Percentiles rank a stretch among this genome's conserved stretches.
Evolutionary conservation across 345 rosid genomes (phyloP).

Genomic region (Gossypioides kirkii): DNA sequence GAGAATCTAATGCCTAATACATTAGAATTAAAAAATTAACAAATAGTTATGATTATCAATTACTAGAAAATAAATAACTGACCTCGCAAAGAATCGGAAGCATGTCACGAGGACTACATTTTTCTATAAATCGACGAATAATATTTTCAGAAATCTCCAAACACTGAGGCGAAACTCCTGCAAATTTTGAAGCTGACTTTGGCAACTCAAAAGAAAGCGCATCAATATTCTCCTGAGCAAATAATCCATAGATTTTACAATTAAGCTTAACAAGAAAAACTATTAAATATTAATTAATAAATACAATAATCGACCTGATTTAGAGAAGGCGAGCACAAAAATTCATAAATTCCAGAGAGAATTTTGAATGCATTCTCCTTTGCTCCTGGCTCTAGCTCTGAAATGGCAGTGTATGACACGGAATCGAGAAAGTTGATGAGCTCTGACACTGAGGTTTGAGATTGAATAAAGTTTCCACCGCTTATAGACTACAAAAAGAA

Average conservation of each 20-base stretch:
- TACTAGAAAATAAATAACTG: background rate
- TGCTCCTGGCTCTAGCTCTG: slow-evolving; percentile 27
- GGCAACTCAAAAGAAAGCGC: slow-evolving; percentile 72
- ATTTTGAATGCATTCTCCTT: slow-evolving; percentile 34
- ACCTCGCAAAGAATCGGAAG: slow-evolving; percentile 84
- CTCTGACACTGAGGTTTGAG: slow-evolving; percentile 38
- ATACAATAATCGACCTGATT: slow-evolving; percentile 42
- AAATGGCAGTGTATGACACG: slow-evolving; percentile 30
- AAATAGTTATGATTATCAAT: background rate
- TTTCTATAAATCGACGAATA: slow-evolving; percentile 42
- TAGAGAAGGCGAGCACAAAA: slow-evolving; percentile 39
- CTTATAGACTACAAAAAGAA: slow-evolving; percentile 33
- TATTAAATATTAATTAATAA: background rate
- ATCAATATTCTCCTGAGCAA: slow-evolving; percentile 53
- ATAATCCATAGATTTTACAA: slow-evolving; percentile 6
- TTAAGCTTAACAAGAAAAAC: background rate
- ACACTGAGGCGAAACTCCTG: slow-evolving; percentile 44
- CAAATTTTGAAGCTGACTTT: slow-evolving; percentile 56
- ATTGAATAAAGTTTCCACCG: slow-evolving; percentile 32
- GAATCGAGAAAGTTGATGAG: slow-evolving; percentile 48
- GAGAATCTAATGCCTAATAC: slow-evolving; percentile 63
- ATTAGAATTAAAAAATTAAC: slow-evolving; percentile 9
- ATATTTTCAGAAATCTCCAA: slow-evolving; percentile 42
- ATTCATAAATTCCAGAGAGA: slow-evolving; percentile 33
- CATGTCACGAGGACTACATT: slow-evolving; percentile 82